Evolutionary conservation across 202 grass and related monocot genomes (phyloP).

Genomic region (Panicum hallii): DNA sequence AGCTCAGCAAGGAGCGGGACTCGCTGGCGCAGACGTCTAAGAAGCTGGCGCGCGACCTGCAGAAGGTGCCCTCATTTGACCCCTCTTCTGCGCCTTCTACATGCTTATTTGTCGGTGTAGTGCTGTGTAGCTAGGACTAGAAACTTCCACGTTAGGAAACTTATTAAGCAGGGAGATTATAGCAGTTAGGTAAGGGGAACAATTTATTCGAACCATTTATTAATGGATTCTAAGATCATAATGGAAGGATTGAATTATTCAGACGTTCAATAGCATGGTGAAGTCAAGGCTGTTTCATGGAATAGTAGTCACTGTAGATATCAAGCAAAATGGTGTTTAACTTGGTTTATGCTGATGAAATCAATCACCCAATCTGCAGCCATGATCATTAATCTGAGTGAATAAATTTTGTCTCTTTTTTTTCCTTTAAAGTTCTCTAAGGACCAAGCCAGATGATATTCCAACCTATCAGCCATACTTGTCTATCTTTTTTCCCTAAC

Average conservation of each 20-base stretch:
- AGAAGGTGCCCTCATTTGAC: conserved; percentile 57
- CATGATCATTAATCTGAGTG: neutral
- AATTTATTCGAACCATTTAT: neutral
- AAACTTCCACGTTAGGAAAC: neutral
- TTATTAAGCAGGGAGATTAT: neutral
- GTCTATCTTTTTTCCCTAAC: neutral
- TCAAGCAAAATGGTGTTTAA: neutral
- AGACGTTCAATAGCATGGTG: conserved; percentile 17
- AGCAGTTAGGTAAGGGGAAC: neutral
- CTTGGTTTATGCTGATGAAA: neutral
- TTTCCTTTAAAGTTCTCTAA: neutral
- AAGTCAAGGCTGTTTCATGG: neutral
- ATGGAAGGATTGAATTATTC: neutral
- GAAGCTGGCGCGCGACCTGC: conserved; percentile 73
- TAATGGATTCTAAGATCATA: neutral
- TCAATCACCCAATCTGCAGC: neutral
- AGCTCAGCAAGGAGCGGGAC: conserved; percentile 86
- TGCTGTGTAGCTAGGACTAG: neutral
- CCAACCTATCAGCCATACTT: conserved; percentile 10
- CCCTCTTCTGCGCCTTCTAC: neutral
- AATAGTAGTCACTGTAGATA: neutral
- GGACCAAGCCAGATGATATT: neutral
- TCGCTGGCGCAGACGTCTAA: conserved; percentile 74
- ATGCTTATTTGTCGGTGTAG: neutral
- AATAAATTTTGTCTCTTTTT: neutral